Conservation (phyloP, 2,329 filamentous ascomycete species). For the Talaromyces sp. region DNA sequence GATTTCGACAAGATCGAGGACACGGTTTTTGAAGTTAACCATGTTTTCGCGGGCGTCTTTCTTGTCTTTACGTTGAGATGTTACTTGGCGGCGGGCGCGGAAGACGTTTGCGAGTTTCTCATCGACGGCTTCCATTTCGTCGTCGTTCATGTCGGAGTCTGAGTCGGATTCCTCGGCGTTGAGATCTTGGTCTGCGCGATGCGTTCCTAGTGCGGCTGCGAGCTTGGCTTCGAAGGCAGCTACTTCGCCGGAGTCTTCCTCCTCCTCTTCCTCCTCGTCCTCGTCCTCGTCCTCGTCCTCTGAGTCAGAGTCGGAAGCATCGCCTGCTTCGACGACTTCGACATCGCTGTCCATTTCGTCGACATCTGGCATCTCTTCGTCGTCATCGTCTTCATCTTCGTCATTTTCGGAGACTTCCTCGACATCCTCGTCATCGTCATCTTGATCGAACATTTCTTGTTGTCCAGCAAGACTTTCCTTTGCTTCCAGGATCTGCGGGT, state of each 20-base stretch:
- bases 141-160: conserved; percentile 92
- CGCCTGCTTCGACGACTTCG: conserved; percentile 41
- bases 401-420: conserved; percentile 42
- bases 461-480: conserved; percentile 83
- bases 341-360: conserved; percentile 47
- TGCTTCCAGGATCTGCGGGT: conserved; percentile 67
- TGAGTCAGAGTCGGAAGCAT: conserved; percentile 22
- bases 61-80: conserved; percentile 77
- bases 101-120: conserved; percentile 83
- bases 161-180: conserved; percentile 64
- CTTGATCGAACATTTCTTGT: conserved; percentile 78
- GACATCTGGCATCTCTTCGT: conserved; percentile 54
- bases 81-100: conserved; percentile 69
- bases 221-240: conserved; percentile 74
- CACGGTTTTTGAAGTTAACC: conserved; percentile 91
- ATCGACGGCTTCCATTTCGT: conserved; percentile 91
- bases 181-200: conserved; percentile 58
- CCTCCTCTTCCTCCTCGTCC: conserved; percentile 49
- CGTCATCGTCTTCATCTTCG: conserved; percentile 16
- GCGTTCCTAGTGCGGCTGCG: conserved; percentile 75
- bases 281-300: conserved; percentile 54
- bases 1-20: conserved; percentile 83
- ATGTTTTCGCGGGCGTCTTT: conserved; percentile 87
- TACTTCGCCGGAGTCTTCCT: conserved; percentile 53
- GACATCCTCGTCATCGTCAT: conserved; percentile 41